These are phyloP conservation scores for Hypoxylon sp. DNA, from an alignment of 2,329 filamentous ascomycete genomes.

Conservation along the genomic window DNA sequence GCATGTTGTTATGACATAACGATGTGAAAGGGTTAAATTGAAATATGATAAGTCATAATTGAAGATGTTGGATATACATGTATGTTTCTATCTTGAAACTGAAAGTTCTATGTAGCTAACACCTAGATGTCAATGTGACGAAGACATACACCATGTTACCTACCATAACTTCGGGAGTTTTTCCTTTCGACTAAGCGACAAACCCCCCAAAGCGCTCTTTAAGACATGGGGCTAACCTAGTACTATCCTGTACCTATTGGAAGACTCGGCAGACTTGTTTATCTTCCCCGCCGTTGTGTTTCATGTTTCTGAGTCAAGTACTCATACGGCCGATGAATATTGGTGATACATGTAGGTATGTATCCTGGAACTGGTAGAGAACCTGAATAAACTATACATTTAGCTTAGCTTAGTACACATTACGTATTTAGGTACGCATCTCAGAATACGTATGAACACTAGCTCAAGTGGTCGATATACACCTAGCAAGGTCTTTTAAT, in stretches of 20 bases:
- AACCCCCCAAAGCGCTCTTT: not conserved
- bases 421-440: not conserved
- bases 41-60: conserved; percentile 22
- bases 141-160: conserved; percentile 19
- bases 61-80: conserved; percentile 5
- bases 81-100: not conserved
- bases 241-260: not conserved
- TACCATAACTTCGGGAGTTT: conserved; percentile 3
- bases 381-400: conserved; percentile 3
- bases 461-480: not conserved
- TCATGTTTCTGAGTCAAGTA: not conserved
- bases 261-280: not conserved
- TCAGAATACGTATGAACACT: not conserved
- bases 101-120: not conserved
- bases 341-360: no score
- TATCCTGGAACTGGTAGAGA: conserved; percentile 9
- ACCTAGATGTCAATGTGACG: conserved; percentile 2
- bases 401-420: conserved; percentile 14
- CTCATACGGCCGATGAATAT: conserved; percentile 4
- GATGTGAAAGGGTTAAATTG: conserved; percentile 1
- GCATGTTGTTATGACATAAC: not conserved
- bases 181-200: conserved; percentile 4
- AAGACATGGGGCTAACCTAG: not conserved
- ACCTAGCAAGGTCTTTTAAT: conserved; percentile 5
- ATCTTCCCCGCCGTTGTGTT: not conserved